Conservation (phyloP, 768 basidiomycete species). For the Suillus discolor region DNA sequence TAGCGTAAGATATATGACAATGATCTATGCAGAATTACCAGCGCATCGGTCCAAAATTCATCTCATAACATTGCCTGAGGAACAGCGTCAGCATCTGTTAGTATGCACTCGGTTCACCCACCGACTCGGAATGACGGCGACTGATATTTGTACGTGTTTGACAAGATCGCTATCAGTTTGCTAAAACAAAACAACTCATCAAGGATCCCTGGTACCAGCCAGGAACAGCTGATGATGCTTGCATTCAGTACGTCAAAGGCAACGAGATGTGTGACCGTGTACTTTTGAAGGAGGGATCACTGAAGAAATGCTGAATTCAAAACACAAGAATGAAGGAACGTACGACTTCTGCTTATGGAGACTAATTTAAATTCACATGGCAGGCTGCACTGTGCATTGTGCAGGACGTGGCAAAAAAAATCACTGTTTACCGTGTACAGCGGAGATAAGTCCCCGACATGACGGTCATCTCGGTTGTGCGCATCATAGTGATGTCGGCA, state of each 20-base stretch:
- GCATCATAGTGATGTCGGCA: background rate
- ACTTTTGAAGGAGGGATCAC: slow-evolving; percentile 40
- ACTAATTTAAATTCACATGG: background rate
- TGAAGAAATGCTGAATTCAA: background rate
- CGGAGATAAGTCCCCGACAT: background rate
- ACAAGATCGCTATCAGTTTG: slow-evolving; percentile 68
- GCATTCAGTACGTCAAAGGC: slow-evolving; percentile 64
- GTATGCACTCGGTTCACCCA: background rate
- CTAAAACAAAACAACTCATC: slow-evolving; percentile 52
- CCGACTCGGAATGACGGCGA: no score
- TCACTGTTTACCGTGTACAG: background rate
- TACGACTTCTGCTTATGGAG: background rate
- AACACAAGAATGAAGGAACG: background rate
- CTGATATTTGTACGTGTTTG: background rate
- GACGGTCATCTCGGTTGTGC: background rate
- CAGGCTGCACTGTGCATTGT: background rate
- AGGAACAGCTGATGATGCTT: slow-evolving; percentile 72
- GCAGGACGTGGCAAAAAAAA: background rate
- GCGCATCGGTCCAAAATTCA: background rate
- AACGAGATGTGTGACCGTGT: slow-evolving; percentile 66
- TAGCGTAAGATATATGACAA: background rate
- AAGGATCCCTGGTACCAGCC: slow-evolving; percentile 88
- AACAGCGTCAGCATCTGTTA: background rate
- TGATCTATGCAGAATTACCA: background rate
- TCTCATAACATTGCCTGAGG: background rate